Conservation (phyloP, 2,329 filamentous ascomycete genomes). For the Mariannaea elegans region DNA sequence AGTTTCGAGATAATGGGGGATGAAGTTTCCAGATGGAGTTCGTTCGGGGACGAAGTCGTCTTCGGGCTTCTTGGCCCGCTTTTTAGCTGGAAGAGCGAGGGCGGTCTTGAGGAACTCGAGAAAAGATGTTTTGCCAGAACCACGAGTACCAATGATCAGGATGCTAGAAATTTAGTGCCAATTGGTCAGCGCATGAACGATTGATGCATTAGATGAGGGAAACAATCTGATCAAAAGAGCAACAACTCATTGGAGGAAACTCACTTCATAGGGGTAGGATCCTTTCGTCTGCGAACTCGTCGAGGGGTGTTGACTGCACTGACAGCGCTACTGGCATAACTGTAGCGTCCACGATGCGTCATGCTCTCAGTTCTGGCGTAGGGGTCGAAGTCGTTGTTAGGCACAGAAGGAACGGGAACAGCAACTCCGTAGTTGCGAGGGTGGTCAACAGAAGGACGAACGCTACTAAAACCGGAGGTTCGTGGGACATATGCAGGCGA, state of each 20-base stretch:
- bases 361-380: constrained; percentile 92
- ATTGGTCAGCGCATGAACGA: constrained; percentile 22
- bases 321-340: constrained; percentile 91
- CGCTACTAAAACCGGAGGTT: constrained; percentile 48
- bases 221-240: background rate
- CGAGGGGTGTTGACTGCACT: constrained; percentile 94
- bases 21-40: constrained; percentile 75
- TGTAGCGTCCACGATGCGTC: constrained; percentile 95
- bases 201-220: background rate
- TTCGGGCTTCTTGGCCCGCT: constrained; percentile 67
- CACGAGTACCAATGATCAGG: constrained; percentile 86
- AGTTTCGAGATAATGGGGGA: constrained; percentile 89
- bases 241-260: constrained; percentile 47
- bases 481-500: constrained; percentile 67
- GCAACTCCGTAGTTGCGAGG: constrained; percentile 52
- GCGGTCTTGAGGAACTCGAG: constrained; percentile 93
- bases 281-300: constrained; percentile 91
- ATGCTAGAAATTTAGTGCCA: constrained; percentile 65
- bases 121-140: constrained; percentile 94
- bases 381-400: constrained; percentile 73
- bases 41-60: constrained; percentile 67
- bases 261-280: constrained; percentile 98
- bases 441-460: constrained; percentile 63
- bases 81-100: constrained; percentile 82
- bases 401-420: constrained; percentile 66